These are phyloP conservation scores for Mariannaea sp. DNA, from an alignment of 2,329 filamentous ascomycete species.

Conservation along the genomic window DNA sequence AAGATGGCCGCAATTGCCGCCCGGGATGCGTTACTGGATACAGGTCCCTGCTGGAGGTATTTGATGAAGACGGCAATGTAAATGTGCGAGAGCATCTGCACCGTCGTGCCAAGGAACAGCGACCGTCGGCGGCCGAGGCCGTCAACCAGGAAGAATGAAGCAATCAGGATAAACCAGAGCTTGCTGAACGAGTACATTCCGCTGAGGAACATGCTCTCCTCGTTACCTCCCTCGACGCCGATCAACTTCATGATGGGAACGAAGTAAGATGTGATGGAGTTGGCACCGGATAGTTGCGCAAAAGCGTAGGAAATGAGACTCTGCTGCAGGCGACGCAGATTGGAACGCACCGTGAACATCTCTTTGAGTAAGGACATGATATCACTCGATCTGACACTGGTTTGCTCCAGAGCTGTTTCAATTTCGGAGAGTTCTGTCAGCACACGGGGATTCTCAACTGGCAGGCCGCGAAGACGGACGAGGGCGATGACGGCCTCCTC, in stretches of 20 bases:
- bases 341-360: constrained; percentile 43
- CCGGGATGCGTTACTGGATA: constrained; percentile 37
- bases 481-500: constrained; percentile 32
- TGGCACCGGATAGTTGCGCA: constrained; percentile 51
- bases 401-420: constrained; percentile 35
- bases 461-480: constrained; percentile 34
- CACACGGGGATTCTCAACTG: constrained; percentile 34
- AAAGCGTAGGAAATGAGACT: constrained; percentile 45
- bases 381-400: too few relatives aligned
- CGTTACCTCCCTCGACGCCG: constrained; percentile 30
- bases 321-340: constrained; percentile 48
- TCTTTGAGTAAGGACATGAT: constrained; percentile 38
- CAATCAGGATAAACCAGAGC: constrained; percentile 47
- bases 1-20: constrained; percentile 51
- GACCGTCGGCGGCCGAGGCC: constrained; percentile 47
- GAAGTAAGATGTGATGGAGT: constrained; percentile 50
- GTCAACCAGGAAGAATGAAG: constrained; percentile 51
- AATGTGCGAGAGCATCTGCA: constrained; percentile 48
- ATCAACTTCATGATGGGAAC: constrained; percentile 47
- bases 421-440: constrained; percentile 40
- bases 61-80: constrained; percentile 49
- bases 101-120: constrained; percentile 41
- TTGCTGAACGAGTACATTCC: constrained; percentile 51
- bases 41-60: constrained; percentile 35
- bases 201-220: constrained; percentile 44